phyloP scores from a whole-genome alignment of 129 eudicot genomes.

The Arctium minus region DNA sequence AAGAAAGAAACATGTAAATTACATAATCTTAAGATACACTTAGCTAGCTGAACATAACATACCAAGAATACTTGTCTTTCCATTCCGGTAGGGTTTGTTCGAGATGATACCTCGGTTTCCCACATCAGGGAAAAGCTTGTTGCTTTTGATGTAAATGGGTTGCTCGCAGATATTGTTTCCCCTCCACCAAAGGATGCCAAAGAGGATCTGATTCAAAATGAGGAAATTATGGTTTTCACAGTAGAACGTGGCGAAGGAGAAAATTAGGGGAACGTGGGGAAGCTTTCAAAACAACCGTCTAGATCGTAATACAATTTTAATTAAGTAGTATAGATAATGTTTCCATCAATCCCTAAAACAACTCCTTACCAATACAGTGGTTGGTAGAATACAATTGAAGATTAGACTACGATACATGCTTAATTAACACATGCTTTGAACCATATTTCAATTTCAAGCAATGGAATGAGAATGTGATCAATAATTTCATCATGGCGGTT shows the following conservation, averaged over 20 bases:
- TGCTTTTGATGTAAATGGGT: conserved; percentile 78
- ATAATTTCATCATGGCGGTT: neutral
- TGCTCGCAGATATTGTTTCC: conserved; percentile 67
- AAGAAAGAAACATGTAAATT: conserved; percentile 13
- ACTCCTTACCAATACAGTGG: neutral
- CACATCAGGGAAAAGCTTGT: conserved; percentile 55
- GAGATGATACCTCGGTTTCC: conserved; percentile 19
- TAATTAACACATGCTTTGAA: too few species aligned
- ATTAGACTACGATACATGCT: neutral
- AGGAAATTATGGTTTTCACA: too few species aligned
- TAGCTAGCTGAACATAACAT: neutral
- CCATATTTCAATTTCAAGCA: too few species aligned
- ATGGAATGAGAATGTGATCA: neutral
- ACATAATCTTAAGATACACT: neutral
- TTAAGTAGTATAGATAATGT: neutral
- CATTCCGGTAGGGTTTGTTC: neutral
- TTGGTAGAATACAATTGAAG: neutral
- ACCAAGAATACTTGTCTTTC: neutral
- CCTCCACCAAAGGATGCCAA: conserved; percentile 45
- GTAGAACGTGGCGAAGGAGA: too few species aligned
- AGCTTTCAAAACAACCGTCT: too few species aligned
- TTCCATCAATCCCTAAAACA: neutral
- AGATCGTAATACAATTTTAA: too few species aligned
- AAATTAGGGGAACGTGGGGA: too few species aligned
- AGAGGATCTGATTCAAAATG: conserved; percentile 22